phyloP scores from a whole-genome alignment of 164 flowering plant genomes.

The Aristolochia fimbriata region DNA sequence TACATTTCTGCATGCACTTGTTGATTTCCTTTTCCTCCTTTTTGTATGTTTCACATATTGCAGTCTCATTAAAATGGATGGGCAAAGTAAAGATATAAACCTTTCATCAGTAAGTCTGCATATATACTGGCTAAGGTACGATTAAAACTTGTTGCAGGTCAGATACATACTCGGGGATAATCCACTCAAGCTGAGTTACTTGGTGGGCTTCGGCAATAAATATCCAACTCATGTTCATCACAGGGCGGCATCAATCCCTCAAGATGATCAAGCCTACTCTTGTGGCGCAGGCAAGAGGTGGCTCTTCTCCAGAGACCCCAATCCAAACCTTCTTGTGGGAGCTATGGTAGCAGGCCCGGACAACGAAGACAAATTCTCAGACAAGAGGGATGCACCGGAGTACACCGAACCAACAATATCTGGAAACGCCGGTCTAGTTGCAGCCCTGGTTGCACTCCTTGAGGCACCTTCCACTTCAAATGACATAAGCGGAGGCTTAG shows the following conservation, averaged over 20 bases:
- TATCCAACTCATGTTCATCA: slow-evolving; percentile 57
- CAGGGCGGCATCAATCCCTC: slow-evolving; percentile 51
- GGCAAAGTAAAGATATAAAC: too few relatives aligned
- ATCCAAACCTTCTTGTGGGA: slow-evolving; percentile 45
- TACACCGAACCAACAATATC: slow-evolving; percentile 57
- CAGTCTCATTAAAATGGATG: too few relatives aligned
- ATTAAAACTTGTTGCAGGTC: slow-evolving; percentile 20
- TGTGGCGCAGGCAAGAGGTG: slow-evolving; percentile 45
- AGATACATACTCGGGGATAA: slow-evolving; percentile 63
- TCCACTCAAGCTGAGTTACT: slow-evolving; percentile 62
- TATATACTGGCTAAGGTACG: not conserved
- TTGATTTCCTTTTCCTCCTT: not conserved
- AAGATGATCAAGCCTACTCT: slow-evolving; percentile 25
- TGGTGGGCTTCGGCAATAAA: slow-evolving; percentile 49
- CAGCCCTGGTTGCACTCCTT: slow-evolving; percentile 58
- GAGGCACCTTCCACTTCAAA: slow-evolving; percentile 20
- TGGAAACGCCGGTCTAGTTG: slow-evolving; percentile 66
- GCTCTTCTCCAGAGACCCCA: slow-evolving; percentile 29
- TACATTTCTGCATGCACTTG: too few relatives aligned
- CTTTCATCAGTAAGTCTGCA: not conserved
- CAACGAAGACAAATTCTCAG: slow-evolving; percentile 33
- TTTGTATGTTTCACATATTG: not conserved
- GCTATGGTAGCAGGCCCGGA: slow-evolving; percentile 71
- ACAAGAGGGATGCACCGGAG: slow-evolving; percentile 27
- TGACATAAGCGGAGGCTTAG: slow-evolving; percentile 23